Base-by-base conservation (phyloP, 345 rosid species). In the Jatropha curcas region DNA sequence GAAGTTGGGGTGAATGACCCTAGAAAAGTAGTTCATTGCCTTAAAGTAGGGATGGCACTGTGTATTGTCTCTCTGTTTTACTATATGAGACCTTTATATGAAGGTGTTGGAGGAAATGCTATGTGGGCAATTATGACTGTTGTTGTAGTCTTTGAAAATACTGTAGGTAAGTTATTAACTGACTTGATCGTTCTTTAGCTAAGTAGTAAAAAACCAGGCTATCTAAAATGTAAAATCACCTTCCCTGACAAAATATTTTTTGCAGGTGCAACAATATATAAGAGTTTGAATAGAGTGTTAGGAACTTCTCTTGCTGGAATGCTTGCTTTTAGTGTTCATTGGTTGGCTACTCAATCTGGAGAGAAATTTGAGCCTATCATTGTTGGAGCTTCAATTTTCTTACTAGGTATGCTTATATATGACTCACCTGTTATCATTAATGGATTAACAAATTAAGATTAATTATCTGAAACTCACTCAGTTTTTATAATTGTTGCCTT, bases 91-190 rank as follows among this genome's bases (percentile, higher is more conserved):
- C 86, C 88, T 74, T 59, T 82, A 74, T 77, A 84, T 66, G 79
- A 87, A 0, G 84, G 87, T 48, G 72, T 86, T 35, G 89, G 87
- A 52, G 83, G 84, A 12, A 86, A 82, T 80, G 80, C 86, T 43
- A 86, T 82, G 83, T 86, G 89, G 89, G 87, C 89, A 30, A 28
- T 86, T n/a, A 82, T 86, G 84, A 86, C 89, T 7, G 86, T 84
- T 27, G 86, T 86, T 3, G 86, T 86, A 19, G 89, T 74, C 62
- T 78, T 82, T 69, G 89, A 82, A 60, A 75, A 77, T 63, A 82
- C 74, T 27, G 87, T 76, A 17, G 89, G 89, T 80, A 68, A 75
- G 83, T 56, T 37, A n/a, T n/a, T n/a, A n/a, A n/a, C n/a, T n/a
- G n/a, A n/a, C n/a, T n/a, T n/a, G n/a, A n/a, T n/a, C n/a, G n/a